phyloP scores from a whole-genome alignment of 768 basidiomycete genomes.

The Termitomyces sp. region DNA sequence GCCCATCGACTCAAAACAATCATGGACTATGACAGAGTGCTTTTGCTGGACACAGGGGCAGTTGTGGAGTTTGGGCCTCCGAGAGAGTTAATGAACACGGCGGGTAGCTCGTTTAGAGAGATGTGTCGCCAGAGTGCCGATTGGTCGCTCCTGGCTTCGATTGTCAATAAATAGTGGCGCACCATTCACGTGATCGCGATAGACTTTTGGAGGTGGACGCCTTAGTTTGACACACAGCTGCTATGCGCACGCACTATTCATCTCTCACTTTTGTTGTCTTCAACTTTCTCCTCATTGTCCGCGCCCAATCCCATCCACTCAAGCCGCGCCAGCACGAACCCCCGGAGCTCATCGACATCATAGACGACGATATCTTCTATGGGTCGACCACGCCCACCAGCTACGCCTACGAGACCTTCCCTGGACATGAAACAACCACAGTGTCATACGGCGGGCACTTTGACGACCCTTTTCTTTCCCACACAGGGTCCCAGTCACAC shows the following conservation, averaged over 20 bases:
- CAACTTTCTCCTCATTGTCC: slow-evolving; percentile 7
- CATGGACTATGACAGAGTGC: slow-evolving; percentile 68
- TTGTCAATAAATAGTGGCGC: slow-evolving; percentile 10
- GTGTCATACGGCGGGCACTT: slow-evolving; percentile 9
- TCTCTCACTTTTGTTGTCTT: slow-evolving; percentile 2
- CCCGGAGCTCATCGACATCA: slow-evolving; percentile 8
- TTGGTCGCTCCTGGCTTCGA: slow-evolving; percentile 35
- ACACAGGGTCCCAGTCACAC: slow-evolving; percentile 3
- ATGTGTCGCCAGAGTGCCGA: slow-evolving; percentile 64
- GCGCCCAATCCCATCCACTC: slow-evolving; percentile 13
- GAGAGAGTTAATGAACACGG: slow-evolving; percentile 41
- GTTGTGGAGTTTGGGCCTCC: slow-evolving; percentile 79
- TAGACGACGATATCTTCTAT: slow-evolving; percentile 12
- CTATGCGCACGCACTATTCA: slow-evolving; percentile 9
- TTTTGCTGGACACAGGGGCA: slow-evolving; percentile 69
- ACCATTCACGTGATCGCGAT: slow-evolving; percentile 12
- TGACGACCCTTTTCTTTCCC: slow-evolving; percentile 1
- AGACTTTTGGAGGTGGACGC: neutral
- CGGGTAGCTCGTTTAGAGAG: slow-evolving; percentile 57
- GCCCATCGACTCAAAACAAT: slow-evolving; percentile 78
- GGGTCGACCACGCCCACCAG: slow-evolving; percentile 1
- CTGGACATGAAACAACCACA: slow-evolving; percentile 1
- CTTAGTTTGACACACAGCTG: neutral
- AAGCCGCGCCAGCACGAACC: neutral
- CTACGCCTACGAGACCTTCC: slow-evolving; percentile 5